These are phyloP conservation scores for Pleurostoma richardsiae DNA, from an alignment of 2,329 filamentous ascomycete genomes.

Conservation along the genomic window DNA sequence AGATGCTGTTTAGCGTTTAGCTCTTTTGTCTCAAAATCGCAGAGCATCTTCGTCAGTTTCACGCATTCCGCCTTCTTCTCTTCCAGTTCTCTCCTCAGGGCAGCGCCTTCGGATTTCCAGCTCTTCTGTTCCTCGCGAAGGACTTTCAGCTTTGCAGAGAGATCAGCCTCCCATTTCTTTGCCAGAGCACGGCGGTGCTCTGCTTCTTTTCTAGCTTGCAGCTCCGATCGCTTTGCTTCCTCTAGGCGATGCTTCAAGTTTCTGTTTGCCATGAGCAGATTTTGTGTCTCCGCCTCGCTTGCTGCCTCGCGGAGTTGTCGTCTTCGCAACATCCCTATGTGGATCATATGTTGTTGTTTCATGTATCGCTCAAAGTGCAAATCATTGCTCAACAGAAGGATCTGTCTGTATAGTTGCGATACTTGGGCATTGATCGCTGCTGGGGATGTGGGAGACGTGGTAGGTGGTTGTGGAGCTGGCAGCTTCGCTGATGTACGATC, in stretches of 20 bases:
- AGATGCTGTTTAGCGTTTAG: slow-evolving; percentile 58
- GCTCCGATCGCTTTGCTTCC: slow-evolving; percentile 66
- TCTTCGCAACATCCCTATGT: slow-evolving; percentile 73
- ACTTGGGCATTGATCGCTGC: slow-evolving; percentile 32
- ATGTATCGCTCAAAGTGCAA: slow-evolving; percentile 79
- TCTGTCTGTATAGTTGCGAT: slow-evolving; percentile 63
- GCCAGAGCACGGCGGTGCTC: slow-evolving; percentile 67
- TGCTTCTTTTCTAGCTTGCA: slow-evolving; percentile 66
- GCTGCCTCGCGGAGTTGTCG: slow-evolving; percentile 72
- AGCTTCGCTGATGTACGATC: slow-evolving; percentile 29
- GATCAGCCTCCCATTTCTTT: slow-evolving; percentile 73
- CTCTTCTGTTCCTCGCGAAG: slow-evolving; percentile 67
- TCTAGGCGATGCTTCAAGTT: slow-evolving; percentile 67
- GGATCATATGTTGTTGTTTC: slow-evolving; percentile 76
- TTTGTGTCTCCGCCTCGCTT: slow-evolving; percentile 77
- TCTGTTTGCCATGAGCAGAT: slow-evolving; percentile 71
- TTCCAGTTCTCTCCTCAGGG: slow-evolving; percentile 53
- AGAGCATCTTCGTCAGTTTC: slow-evolving; percentile 60
- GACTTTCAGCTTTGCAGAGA: slow-evolving; percentile 59
- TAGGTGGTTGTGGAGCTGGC: slow-evolving; percentile 17
- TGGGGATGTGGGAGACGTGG: slow-evolving; percentile 19
- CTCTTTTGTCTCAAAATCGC: slow-evolving; percentile 65
- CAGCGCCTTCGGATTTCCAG: slow-evolving; percentile 53
- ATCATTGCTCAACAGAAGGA: slow-evolving; percentile 74
- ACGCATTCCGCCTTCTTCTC: slow-evolving; percentile 55